Evolutionary conservation across 176 grass and related monocot genomes (phyloP).

Genomic region (Musa itinerans): DNA sequence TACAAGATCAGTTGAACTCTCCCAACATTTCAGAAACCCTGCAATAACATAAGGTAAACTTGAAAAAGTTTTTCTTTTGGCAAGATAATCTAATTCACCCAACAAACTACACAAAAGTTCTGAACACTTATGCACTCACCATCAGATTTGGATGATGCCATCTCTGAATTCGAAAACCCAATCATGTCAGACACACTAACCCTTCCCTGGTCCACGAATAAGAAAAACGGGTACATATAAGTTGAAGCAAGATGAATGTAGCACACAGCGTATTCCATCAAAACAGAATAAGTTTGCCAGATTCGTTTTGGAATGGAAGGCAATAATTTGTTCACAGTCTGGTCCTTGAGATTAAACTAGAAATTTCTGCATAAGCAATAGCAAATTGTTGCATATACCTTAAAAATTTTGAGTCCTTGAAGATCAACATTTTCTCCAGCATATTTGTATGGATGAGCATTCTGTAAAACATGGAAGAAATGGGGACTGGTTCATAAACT

Average conservation of each 20-base stretch:
- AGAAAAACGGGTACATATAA: slow-evolving; percentile 1
- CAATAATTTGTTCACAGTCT: not conserved
- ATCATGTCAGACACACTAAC: slow-evolving; percentile 62
- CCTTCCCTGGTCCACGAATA: slow-evolving; percentile 42
- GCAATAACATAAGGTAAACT: not conserved
- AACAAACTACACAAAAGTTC: not conserved
- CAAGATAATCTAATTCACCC: not conserved
- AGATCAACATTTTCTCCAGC: slow-evolving; percentile 80
- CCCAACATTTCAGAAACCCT: slow-evolving; percentile 65
- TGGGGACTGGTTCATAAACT: not conserved
- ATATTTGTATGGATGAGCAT: slow-evolving; percentile 79
- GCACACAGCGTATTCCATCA: not conserved
- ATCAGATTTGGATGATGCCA: slow-evolving; percentile 43
- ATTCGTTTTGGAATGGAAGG: not conserved
- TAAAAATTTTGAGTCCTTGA: slow-evolving; percentile 63
- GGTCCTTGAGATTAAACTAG: not conserved
- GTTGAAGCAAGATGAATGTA: not conserved
- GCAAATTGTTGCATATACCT: slow-evolving; percentile 25
- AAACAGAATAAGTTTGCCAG: not conserved
- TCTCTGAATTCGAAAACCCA: slow-evolving; percentile 50
- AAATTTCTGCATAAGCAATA: not conserved
- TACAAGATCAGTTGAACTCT: slow-evolving; percentile 63
- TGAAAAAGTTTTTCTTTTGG: not conserved
- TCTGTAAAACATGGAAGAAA: slow-evolving; percentile 28
- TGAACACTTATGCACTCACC: slow-evolving; percentile 28